Evolutionary conservation across 2,329 filamentous ascomycete genomes (phyloP).

Genomic region (Diplodia seriata): DNA sequence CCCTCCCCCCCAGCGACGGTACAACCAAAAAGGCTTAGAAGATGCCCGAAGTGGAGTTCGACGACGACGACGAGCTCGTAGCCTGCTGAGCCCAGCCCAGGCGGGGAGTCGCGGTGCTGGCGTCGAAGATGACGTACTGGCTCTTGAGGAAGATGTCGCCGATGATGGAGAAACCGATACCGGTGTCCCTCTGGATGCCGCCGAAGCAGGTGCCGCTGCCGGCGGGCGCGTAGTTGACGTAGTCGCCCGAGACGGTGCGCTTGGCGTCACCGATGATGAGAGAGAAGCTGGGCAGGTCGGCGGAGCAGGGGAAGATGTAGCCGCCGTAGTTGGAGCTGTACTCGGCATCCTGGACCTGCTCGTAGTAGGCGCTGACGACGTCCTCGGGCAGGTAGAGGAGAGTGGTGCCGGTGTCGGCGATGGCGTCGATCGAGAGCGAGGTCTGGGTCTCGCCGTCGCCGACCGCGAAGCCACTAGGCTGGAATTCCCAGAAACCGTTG

Average conservation of each 20-base stretch:
- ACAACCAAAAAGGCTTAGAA: background rate
- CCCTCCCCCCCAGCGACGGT: too few species aligned
- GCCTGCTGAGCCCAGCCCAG: conserved; percentile 47
- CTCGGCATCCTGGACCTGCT: conserved; percentile 59
- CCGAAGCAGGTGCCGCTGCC: conserved; percentile 68
- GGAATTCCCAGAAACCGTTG: conserved; percentile 71
- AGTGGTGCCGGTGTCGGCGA: conserved; percentile 75
- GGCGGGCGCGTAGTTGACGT: conserved; percentile 62
- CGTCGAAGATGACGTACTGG: conserved; percentile 75
- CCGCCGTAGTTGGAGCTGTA: conserved; percentile 60
- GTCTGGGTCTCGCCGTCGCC: conserved; percentile 53
- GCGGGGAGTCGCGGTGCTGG: conserved; percentile 45
- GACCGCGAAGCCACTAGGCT: conserved; percentile 62
- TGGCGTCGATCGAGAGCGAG: conserved; percentile 56
- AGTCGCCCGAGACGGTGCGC: conserved; percentile 60
- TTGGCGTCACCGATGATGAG: conserved; percentile 58
- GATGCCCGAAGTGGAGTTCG: background rate
- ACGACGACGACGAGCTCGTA: background rate
- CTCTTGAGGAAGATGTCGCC: conserved; percentile 81
- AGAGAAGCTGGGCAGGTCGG: conserved; percentile 61
- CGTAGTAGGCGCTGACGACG: conserved; percentile 67
- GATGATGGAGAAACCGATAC: conserved; percentile 70
- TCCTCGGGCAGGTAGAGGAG: conserved; percentile 65
- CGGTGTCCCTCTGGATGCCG: conserved; percentile 71
- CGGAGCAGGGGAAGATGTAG: conserved; percentile 61